Evolutionary conservation across 305 asterid genomes (phyloP).

Genomic region (Ajuga reptans): DNA sequence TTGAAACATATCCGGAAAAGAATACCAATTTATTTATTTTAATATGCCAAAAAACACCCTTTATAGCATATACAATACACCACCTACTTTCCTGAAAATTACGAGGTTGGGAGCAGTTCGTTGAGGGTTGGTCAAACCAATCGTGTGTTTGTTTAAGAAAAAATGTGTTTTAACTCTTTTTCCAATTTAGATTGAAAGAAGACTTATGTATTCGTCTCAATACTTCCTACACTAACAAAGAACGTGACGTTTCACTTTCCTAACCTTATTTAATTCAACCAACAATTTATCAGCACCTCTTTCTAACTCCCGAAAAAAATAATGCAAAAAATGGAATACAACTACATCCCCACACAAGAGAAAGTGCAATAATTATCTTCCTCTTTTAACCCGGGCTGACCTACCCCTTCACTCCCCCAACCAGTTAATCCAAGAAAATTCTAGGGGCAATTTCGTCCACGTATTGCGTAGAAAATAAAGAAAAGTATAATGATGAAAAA

Average conservation of each 20-base stretch:
- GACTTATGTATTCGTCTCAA: too few species aligned
- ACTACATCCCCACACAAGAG: not conserved
- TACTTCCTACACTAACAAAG: too few species aligned
- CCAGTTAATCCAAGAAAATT: not conserved
- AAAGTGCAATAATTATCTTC: not conserved
- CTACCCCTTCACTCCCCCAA: not conserved
- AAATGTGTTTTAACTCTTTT: too few species aligned
- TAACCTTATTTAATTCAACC: too few species aligned
- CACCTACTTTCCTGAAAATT: slow-evolving; percentile 27
- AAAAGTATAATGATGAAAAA: slow-evolving; percentile 9
- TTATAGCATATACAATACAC: not conserved
- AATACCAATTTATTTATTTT: not conserved
- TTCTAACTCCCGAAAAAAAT: not conserved
- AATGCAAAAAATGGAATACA: not conserved
- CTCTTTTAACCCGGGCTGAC: slow-evolving; percentile 21
- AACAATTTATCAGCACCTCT: too few species aligned
- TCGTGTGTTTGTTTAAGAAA: too few species aligned
- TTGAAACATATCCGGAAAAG: not conserved
- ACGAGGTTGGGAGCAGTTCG: too few species aligned
- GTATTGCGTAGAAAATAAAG: slow-evolving; percentile 20
- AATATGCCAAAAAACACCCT: not conserved
- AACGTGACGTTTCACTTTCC: too few species aligned
- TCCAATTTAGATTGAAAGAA: too few species aligned
- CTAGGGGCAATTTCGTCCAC: slow-evolving; percentile 25
- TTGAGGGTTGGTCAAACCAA: too few species aligned